phyloP scores from a whole-genome alignment of 805 yeast genomes.

The Kodamaea restingae region DNA sequence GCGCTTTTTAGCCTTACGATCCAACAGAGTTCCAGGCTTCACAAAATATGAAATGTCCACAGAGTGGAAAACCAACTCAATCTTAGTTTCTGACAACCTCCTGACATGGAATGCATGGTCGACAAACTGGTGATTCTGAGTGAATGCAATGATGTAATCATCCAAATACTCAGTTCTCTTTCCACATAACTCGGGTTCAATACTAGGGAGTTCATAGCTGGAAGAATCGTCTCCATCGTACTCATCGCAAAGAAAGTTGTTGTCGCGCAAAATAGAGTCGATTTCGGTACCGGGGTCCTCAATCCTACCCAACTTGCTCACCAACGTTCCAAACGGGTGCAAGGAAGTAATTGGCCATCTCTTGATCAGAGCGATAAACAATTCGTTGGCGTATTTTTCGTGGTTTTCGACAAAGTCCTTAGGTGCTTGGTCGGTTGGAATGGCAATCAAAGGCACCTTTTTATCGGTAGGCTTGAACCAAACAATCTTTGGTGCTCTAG shows the following conservation, averaged over 20 bases:
- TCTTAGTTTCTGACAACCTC: constrained; percentile 51
- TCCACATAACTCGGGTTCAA: constrained; percentile 35
- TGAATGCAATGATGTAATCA: constrained; percentile 63
- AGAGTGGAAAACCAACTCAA: constrained; percentile 83
- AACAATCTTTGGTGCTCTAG: constrained; percentile 81
- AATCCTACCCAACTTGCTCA: constrained; percentile 79
- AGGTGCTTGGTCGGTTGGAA: constrained; percentile 98
- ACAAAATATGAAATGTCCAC: constrained; percentile 74
- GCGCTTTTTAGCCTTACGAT: constrained; percentile 85
- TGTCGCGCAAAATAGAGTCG: constrained; percentile 84
- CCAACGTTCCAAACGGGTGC: constrained; percentile 95
- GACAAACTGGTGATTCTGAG: constrained; percentile 53
- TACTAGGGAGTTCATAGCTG: constrained; percentile 36
- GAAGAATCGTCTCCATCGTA: constrained; percentile 45
- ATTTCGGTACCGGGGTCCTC: constrained; percentile 76
- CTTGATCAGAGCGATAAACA: constrained; percentile 92
- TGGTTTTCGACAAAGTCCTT: constrained; percentile 91
- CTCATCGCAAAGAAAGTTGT: constrained; percentile 77
- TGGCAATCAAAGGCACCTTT: constrained; percentile 95
- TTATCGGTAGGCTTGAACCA: constrained; percentile 99
- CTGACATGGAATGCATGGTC: constrained; percentile 86
- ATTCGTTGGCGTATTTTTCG: constrained; percentile 70
- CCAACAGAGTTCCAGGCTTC: constrained; percentile 70
- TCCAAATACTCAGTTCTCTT: constrained; percentile 50
- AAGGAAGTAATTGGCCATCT: constrained; percentile 99